phyloP scores from a whole-genome alignment of 176 grass and related monocot genomes.

The Carex pumila region DNA sequence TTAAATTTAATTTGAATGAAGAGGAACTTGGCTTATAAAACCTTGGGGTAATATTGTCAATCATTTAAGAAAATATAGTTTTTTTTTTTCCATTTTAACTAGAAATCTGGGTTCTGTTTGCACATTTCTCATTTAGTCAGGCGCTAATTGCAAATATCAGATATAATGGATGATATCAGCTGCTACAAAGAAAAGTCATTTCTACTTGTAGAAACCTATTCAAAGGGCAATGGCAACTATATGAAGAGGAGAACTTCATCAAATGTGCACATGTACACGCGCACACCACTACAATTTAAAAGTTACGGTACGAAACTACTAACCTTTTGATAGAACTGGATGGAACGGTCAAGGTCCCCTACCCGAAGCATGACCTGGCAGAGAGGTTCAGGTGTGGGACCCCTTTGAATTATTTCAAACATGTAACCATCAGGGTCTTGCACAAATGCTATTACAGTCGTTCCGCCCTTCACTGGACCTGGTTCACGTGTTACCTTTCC shows the following conservation, averaged over 20 bases:
- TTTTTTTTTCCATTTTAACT: not conserved
- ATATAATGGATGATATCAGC: not conserved
- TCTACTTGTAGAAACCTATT: not conserved
- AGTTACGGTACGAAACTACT: not conserved
- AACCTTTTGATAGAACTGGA: conserved; percentile 96
- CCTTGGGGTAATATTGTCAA: not conserved
- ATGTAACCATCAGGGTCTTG: conserved; percentile 84
- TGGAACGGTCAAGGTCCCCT: conserved; percentile 80
- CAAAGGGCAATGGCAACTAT: not conserved
- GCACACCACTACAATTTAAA: not conserved
- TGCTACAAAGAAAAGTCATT: not conserved
- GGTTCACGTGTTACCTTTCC: conserved; percentile 90
- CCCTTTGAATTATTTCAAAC: conserved; percentile 95
- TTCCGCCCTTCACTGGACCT: conserved; percentile 92
- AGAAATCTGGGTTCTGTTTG: not conserved
- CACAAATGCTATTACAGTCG: conserved; percentile 85
- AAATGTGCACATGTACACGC: not conserved
- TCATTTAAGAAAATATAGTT: not conserved
- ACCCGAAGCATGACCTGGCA: conserved; percentile 99
- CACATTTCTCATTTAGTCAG: not conserved
- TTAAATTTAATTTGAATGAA: not conserved
- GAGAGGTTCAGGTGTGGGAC: conserved; percentile 74
- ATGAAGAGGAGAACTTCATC: not conserved
- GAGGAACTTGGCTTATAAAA: not conserved
- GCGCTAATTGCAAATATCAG: not conserved